phyloP scores from a whole-genome alignment of 768 basidiomycete species.

The Kwoniella pini region DNA sequence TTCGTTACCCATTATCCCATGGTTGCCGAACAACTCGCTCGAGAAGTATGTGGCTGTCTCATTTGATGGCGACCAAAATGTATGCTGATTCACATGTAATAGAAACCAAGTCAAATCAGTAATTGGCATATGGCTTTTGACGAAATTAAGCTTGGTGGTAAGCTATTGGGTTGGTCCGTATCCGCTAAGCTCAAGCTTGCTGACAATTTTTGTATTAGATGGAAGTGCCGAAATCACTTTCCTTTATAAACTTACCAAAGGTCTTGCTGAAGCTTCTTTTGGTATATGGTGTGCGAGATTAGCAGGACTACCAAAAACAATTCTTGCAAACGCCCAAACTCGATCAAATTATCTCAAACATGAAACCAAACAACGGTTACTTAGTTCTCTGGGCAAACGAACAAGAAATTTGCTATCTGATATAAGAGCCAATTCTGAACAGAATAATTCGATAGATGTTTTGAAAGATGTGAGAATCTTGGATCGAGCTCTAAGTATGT shows the following conservation, averaged over 20 bases:
- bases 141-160: slow-evolving; percentile 63
- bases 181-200: background rate
- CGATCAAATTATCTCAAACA: slow-evolving; percentile 63
- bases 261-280: slow-evolving; percentile 77
- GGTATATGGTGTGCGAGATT: slow-evolving; percentile 87
- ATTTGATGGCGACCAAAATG: background rate
- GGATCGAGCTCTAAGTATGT: slow-evolving; percentile 18
- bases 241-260: slow-evolving; percentile 71
- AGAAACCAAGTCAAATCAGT: slow-evolving; percentile 54
- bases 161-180: background rate
- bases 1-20: slow-evolving; percentile 96
- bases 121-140: slow-evolving; percentile 87
- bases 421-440: background rate
- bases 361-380: slow-evolving; percentile 54
- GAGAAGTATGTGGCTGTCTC: slow-evolving; percentile 23
- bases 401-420: slow-evolving; percentile 5
- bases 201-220: slow-evolving; percentile 52
- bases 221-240: slow-evolving; percentile 81
- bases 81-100: background rate
- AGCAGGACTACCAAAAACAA: slow-evolving; percentile 72
- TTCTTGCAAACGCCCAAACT: slow-evolving; percentile 65
- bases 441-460: background rate
- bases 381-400: slow-evolving; percentile 25
- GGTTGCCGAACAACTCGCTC: slow-evolving; percentile 60
- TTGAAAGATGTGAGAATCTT: slow-evolving; percentile 20